Evolutionary conservation across 2,329 filamentous ascomycete species (phyloP), one percentile per base, ranked within the genome.

Genomic region (Cryoendolithus antarcticus): DNA sequence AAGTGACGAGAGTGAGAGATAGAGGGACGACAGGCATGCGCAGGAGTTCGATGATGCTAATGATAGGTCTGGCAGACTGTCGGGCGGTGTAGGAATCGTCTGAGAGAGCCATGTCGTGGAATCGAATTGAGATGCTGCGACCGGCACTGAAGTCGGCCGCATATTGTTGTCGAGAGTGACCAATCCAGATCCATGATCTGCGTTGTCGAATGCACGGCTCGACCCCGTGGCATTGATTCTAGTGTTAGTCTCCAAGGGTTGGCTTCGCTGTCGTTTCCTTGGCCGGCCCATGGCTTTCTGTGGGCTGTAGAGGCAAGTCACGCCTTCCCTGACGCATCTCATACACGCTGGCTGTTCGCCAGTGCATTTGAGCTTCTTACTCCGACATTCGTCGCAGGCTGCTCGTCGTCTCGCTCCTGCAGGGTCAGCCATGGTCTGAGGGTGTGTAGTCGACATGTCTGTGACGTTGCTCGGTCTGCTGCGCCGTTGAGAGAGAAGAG

Each of bases 271-370:
- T 37, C 66, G 58, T 50, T 71, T 71, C 43, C 62, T 62, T n/a
- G 68, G 68, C 32, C 68, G 50, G 7, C 68, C 68, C 68, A 71
- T 71, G 29, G 56, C 61, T 50, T 68, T 70, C 38, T 65, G 65
- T 2, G 54, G 52, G 15, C 65, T 69, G 48, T 70, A 71, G 19
- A 63, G 38, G 47, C 68, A 71, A 10, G 36, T 35, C 9, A 69
- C 57, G 3, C 45, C 46, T 35, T 70, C 66, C 31, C 51, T 48
- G 11, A 46, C 44, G 44, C 68, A 71, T 37, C 68, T 55, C 11
- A 49, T 48, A 46, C 68, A 71, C 19, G 38, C 19, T 19, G 63
- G 63, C n/a, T 48, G 50, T 11, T 63, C 57, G 21, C 66, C 62
- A 1, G 61, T 61, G 50, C 68, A 71, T 52, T 69, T 70, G 33